Conservation (phyloP, 2,329 filamentous ascomycete species). For the Teratosphaeria epicoccoides region DNA sequence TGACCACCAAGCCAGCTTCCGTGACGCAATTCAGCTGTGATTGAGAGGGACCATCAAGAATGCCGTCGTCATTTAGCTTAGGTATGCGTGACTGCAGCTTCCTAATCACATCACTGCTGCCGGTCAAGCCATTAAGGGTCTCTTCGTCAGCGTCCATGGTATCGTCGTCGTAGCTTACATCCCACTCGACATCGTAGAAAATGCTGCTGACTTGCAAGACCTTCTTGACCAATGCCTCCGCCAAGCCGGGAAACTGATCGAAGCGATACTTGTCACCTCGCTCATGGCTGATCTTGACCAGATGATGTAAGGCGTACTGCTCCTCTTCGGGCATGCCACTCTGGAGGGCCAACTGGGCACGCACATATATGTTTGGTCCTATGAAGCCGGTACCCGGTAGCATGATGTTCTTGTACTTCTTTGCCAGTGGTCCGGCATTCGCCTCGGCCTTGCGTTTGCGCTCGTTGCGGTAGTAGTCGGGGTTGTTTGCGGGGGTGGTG, state of each 20-base stretch:
- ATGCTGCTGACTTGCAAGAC: slow-evolving; percentile 65
- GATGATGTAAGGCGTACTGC: slow-evolving; percentile 82
- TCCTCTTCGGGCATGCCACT: slow-evolving; percentile 73
- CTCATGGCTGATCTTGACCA: slow-evolving; percentile 92
- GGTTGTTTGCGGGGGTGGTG: slow-evolving; percentile 63
- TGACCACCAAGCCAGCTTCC: slow-evolving; percentile 75
- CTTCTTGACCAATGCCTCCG: slow-evolving; percentile 79
- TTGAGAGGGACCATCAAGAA: slow-evolving; percentile 61
- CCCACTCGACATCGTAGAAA: slow-evolving; percentile 76
- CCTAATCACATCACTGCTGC: slow-evolving; percentile 61
- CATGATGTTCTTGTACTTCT: slow-evolving; percentile 44
- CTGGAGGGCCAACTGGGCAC: slow-evolving; percentile 72
- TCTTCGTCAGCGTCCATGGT: slow-evolving; percentile 42
- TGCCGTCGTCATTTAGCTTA: slow-evolving; percentile 52
- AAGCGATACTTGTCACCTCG: slow-evolving; percentile 93
- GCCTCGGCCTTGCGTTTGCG: slow-evolving; percentile 37
- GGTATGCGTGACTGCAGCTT: slow-evolving; percentile 53
- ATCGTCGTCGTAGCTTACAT: slow-evolving; percentile 56
- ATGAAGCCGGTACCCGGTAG: slow-evolving; percentile 50
- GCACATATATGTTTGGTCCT: slow-evolving; percentile 85
- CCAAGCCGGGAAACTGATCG: slow-evolving; percentile 77
- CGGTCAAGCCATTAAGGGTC: slow-evolving; percentile 53
- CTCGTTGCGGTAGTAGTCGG: slow-evolving; percentile 53
- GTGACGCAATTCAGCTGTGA: slow-evolving; percentile 66
- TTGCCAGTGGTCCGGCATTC: slow-evolving; percentile 33